Evolutionary conservation across 2,329 filamentous ascomycete genomes (phyloP).

Genomic region (Alternaria sp.): DNA sequence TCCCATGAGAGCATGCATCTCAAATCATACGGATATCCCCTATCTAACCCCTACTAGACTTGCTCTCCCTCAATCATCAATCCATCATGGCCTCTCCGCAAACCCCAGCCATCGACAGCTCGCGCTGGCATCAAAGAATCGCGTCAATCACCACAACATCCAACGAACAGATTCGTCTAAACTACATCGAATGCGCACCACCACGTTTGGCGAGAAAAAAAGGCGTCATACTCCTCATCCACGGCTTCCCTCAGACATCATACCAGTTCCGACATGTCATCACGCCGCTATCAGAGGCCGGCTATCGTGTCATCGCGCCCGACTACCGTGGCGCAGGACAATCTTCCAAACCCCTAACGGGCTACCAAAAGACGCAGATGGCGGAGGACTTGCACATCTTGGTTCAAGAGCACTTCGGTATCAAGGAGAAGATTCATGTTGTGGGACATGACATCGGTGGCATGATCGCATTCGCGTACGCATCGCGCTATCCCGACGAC

Average conservation of each 20-base stretch:
- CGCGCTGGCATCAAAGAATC: neutral
- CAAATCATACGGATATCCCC: neutral
- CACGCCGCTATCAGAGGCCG: slow-evolving; percentile 37
- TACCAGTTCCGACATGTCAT: slow-evolving; percentile 49
- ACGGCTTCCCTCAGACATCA: slow-evolving; percentile 57
- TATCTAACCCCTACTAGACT: neutral
- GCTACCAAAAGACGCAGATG: slow-evolving; percentile 52
- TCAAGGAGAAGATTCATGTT: slow-evolving; percentile 50
- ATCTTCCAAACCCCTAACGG: slow-evolving; percentile 44
- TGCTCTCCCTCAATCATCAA: neutral
- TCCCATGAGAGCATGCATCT: neutral
- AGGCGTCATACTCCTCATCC: slow-evolving; percentile 50
- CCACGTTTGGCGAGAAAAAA: neutral
- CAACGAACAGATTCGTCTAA: neutral
- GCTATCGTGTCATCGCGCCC: slow-evolving; percentile 51
- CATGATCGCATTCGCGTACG: slow-evolving; percentile 55
- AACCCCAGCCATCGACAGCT: neutral
- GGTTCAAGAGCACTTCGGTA: slow-evolving; percentile 32
- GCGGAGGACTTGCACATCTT: slow-evolving; percentile 49
- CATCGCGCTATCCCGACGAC: slow-evolving; percentile 42
- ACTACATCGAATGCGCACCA: neutral
- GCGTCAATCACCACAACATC: neutral
- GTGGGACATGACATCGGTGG: slow-evolving; percentile 58
- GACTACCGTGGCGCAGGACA: slow-evolving; percentile 51
- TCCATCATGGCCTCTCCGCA: neutral